Base-by-base conservation (phyloP, 495 filamentous ascomycete species). In the Talaromyces nanjingensis region DNA sequence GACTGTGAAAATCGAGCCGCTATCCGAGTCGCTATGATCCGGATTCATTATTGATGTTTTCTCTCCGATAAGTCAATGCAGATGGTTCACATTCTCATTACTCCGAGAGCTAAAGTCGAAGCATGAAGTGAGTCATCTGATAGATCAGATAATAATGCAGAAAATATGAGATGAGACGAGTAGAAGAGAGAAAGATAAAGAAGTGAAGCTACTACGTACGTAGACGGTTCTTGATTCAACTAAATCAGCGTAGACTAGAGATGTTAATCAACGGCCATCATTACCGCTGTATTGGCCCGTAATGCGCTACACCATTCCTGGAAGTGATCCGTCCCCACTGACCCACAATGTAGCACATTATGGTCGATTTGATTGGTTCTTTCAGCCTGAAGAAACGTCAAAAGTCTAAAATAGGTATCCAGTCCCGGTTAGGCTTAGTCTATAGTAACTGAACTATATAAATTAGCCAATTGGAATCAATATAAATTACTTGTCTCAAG, bases 11-110 rank as follows among this genome's bases (percentile, higher is more conserved):
- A 60, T 45, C 24, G 59, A 60, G 25, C 22, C 37, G 24, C 5
- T 37, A n/a, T 60, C 59, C 33, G 59, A 60, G 39, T 60, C 59
- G 16, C 24, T 22, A 27, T 59, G 31, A 5, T 59, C 57, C 3
- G 31, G 31, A 24, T 37, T 24, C 33, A 37, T 37, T 42, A 25
- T 42, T 12, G n/a, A 22, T 59, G 57, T 14, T 14, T 3, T 25
- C n/a, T 24, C 39, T 42, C 22, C 24, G 18, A 3, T 29, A 25
- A 2, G 4, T 14, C 14, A 16, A 22, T 20, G 37, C 37, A 8
- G 6, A 49, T 49, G 8, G 18, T 49, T 49, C 45, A 49, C 45
- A 49, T 49, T 49, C 45, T 49, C 45, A 49, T 49, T 20, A 6
- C 2, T 20, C 3, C n/a, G 7, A 20, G 8, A 4, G 4, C 39